Evolutionary conservation across 2,329 filamentous ascomycete genomes (phyloP).

Genomic region (Chaetomium sp.): DNA sequence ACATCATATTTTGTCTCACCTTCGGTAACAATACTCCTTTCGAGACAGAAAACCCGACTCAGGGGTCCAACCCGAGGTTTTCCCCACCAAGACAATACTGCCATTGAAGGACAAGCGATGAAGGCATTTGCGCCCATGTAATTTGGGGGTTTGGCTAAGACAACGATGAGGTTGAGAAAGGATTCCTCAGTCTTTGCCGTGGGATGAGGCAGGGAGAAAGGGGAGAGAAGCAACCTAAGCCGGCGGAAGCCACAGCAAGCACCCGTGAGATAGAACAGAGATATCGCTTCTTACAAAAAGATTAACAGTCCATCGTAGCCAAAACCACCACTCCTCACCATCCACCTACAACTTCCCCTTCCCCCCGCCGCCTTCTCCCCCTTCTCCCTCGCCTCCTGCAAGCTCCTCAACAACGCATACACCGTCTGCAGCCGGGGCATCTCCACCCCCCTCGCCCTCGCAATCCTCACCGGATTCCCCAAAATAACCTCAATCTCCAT

Average conservation of each 20-base stretch:
- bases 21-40: not conserved
- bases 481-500: constrained; percentile 74
- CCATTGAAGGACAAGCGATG: not conserved
- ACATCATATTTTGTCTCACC: not conserved
- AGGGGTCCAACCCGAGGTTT: not conserved
- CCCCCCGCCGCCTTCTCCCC: constrained; percentile 12
- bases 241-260: no score
- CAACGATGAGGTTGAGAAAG: not conserved
- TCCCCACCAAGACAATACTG: no score
- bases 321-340: not conserved
- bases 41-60: not conserved
- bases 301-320: not conserved
- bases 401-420: constrained; percentile 66
- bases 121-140: not conserved
- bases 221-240: not conserved
- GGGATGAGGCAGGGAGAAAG: not conserved
- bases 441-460: constrained; percentile 61
- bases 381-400: constrained; percentile 56
- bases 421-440: constrained; percentile 68
- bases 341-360: constrained; percentile 42
- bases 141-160: not conserved
- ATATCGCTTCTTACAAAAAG: not conserved
- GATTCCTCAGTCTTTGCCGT: not conserved
- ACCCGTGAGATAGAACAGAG: no score
- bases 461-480: constrained; percentile 69